Conservation (phyloP, 1,139 yeast species). For the Candida pseudoviswanathii region DNA sequence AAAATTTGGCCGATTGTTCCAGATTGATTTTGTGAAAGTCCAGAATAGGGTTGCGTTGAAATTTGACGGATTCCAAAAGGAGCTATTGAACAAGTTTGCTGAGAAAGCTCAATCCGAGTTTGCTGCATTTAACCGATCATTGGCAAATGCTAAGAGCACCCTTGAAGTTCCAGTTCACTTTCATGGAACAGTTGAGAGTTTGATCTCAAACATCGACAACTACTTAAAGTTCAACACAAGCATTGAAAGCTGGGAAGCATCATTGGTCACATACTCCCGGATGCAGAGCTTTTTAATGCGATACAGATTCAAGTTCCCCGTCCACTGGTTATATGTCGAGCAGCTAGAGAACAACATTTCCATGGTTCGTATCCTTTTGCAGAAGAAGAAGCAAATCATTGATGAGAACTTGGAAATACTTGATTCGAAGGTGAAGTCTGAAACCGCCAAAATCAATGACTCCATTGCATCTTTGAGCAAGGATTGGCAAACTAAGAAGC, state of each 20-base stretch:
- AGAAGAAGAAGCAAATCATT: constrained; percentile 39
- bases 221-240: constrained; percentile 18
- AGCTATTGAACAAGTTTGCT: constrained; percentile 48
- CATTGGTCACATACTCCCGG: constrained; percentile 25
- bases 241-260: constrained; percentile 30
- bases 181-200: constrained; percentile 17
- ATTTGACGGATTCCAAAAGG: constrained; percentile 61
- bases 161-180: constrained; percentile 24
- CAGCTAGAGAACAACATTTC: constrained; percentile 59
- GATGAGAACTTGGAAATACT: constrained; percentile 46
- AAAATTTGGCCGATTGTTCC: constrained; percentile 43
- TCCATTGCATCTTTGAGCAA: constrained; percentile 24
- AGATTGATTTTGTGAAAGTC: constrained; percentile 52
- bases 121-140: constrained; percentile 16
- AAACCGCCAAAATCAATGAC: constrained; percentile 41
- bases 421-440: constrained; percentile 42
- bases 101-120: constrained; percentile 26
- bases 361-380: constrained; percentile 46
- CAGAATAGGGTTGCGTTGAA: constrained; percentile 56
- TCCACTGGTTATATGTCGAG: constrained; percentile 63
- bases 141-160: constrained; percentile 18
- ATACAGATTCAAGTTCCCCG: constrained; percentile 50
- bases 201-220: constrained; percentile 21
- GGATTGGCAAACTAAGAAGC: constrained; percentile 40
- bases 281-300: constrained; percentile 51